A percentile compares a stretch with the other conserved stretches of the same genome.
These are phyloP conservation scores for Albugo laibachii DNA, from an alignment of 352 stramenopile species.

Conservation along the genomic window DNA sequence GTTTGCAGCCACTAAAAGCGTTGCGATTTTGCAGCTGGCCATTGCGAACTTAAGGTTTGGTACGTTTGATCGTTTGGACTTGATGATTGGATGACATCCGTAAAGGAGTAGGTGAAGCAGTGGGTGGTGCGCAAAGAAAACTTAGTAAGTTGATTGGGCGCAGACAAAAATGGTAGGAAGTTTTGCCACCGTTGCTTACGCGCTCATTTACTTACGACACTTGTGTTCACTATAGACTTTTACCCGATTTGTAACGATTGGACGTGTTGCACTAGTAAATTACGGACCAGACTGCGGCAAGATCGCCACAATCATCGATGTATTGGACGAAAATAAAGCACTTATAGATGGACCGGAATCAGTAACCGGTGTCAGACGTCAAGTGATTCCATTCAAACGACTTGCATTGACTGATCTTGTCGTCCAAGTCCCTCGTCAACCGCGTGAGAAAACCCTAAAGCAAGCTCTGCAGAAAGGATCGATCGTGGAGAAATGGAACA, in stretches of 20 bases:
- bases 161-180: too few species aligned
- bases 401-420: constrained; percentile 95
- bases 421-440: constrained; percentile 88
- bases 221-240: constrained; percentile 75
- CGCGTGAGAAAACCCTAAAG: constrained; percentile 88
- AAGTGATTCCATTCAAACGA: constrained; percentile 97
- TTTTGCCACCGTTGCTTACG: too few species aligned
- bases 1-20: too few species aligned
- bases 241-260: constrained; percentile 98
- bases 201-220: background rate
- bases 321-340: constrained; percentile 97
- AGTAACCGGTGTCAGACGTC: constrained; percentile 91
- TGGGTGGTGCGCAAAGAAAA: too few species aligned
- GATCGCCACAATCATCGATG: constrained; percentile 98
- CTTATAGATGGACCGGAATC: constrained; percentile 93
- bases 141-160: too few species aligned
- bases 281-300: constrained; percentile 96
- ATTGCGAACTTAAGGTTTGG: too few species aligned
- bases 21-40: too few species aligned
- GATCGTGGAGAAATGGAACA: constrained; percentile 90
- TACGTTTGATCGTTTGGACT: too few species aligned
- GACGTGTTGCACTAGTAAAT: constrained; percentile 97
- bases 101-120: too few species aligned
- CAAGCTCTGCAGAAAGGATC: constrained; percentile 74
- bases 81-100: too few species aligned